Conservation (phyloP, 306 rosid genomes). For the Fagus crenata region DNA sequence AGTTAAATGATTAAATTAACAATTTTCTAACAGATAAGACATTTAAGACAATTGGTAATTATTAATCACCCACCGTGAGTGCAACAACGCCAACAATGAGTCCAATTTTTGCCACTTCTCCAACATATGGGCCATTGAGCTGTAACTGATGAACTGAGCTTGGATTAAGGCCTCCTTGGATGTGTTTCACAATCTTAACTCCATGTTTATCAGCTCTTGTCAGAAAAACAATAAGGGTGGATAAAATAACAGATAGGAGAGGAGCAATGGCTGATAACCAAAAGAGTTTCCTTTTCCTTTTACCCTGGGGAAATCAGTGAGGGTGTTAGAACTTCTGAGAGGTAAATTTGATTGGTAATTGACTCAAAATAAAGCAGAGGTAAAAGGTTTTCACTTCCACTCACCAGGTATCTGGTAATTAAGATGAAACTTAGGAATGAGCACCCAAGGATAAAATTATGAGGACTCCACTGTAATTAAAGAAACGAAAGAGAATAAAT, state of each 20-base stretch:
- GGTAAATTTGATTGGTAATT: not conserved
- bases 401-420: conserved; percentile 59
- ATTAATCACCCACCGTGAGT: conserved; percentile 51
- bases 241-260: conserved; percentile 56
- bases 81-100: conserved; percentile 68
- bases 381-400: conserved; percentile 13
- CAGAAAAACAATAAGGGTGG: conserved; percentile 64
- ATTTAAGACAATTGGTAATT: no score
- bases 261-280: conserved; percentile 86
- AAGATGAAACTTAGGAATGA: conserved; percentile 72
- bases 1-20: no score
- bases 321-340: not conserved
- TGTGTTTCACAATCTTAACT: conserved; percentile 69
- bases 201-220: conserved; percentile 67
- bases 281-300: conserved; percentile 61
- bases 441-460: conserved; percentile 58
- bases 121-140: conserved; percentile 40
- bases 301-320: conserved; percentile 43
- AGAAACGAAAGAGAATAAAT: not conserved
- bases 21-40: no score
- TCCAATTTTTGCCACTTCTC: conserved; percentile 60
- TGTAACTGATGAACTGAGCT: conserved; percentile 60
- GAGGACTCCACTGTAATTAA: conserved; percentile 69
- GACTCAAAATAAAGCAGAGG: not conserved
- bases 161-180: conserved; percentile 78